Evolutionary conservation across 176 grass and related monocot species (phyloP).

Genomic region (Echinochloa phyllopogon): DNA sequence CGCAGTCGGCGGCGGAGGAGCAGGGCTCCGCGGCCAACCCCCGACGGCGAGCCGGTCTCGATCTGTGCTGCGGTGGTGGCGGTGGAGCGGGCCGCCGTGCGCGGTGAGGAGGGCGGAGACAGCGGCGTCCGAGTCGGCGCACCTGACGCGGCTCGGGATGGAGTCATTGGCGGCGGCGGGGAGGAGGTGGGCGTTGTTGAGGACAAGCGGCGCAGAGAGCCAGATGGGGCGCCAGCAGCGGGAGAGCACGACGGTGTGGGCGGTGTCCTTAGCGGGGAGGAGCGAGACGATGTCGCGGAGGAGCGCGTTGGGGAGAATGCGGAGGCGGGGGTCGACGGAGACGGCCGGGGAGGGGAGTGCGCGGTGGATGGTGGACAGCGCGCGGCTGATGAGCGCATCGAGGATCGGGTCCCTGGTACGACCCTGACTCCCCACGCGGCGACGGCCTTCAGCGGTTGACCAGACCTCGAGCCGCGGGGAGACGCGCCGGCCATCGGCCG

Average conservation of each 20-base stretch:
- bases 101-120: conserved; percentile 31
- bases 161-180: not conserved
- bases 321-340: not conserved
- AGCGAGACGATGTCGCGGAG: no score
- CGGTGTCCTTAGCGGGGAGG: no score
- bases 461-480: no score
- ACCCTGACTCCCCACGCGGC: no score
- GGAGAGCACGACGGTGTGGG: conserved; percentile 1
- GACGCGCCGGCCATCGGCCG: no score
- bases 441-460: no score
- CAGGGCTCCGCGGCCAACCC: no score
- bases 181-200: conserved; percentile 30
- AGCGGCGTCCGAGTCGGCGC: conserved; percentile 10
- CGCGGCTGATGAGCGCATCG: not conserved
- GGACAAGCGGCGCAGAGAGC: conserved; percentile 27
- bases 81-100: conserved; percentile 30
- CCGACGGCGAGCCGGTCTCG: no score
- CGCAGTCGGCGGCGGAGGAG: no score
- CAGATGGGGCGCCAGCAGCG: conserved; percentile 38
- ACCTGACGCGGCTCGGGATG: not conserved
- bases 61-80: not conserved
- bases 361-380: not conserved
- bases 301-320: no score
- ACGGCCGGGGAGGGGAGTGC: not conserved
- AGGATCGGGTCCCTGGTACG: no score